These are phyloP conservation scores for Mycena capillaripes DNA, from an alignment of 768 basidiomycete genomes.

Conservation along the genomic window DNA sequence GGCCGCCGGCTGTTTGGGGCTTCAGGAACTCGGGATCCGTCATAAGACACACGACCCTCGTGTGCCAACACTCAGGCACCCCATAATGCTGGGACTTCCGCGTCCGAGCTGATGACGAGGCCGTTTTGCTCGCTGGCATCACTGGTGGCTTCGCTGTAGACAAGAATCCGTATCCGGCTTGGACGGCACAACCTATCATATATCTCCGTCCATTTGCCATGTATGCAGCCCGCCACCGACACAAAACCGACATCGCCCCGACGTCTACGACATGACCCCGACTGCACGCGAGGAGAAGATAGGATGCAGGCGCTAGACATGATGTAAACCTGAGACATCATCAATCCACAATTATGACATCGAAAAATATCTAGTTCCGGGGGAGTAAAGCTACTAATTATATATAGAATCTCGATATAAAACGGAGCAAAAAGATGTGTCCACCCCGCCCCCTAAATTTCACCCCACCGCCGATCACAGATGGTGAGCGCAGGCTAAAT, in stretches of 20 bases:
- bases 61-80: neutral
- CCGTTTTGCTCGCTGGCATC: conserved; percentile 4
- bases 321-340: neutral
- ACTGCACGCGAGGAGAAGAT: neutral
- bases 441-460: neutral
- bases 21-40: neutral
- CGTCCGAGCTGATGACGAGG: conserved; percentile 11
- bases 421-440: neutral
- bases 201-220: neutral
- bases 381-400: neutral
- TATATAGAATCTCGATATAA: conserved; percentile 21
- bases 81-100: neutral
- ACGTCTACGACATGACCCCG: conserved; percentile 1
- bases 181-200: neutral
- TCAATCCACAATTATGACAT: neutral
- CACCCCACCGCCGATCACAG: neutral
- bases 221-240: conserved; percentile 16
- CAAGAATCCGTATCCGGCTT: neutral
- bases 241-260: conserved; percentile 28
- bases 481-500: conserved; percentile 6
- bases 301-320: neutral
- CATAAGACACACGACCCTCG: conserved; percentile 11
- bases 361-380: neutral
- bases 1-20: conserved; percentile 6
- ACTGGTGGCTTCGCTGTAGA: neutral